phyloP scores from a whole-genome alignment of 371 early-diverging fungal genomes.

The Mucor mucedo region DNA sequence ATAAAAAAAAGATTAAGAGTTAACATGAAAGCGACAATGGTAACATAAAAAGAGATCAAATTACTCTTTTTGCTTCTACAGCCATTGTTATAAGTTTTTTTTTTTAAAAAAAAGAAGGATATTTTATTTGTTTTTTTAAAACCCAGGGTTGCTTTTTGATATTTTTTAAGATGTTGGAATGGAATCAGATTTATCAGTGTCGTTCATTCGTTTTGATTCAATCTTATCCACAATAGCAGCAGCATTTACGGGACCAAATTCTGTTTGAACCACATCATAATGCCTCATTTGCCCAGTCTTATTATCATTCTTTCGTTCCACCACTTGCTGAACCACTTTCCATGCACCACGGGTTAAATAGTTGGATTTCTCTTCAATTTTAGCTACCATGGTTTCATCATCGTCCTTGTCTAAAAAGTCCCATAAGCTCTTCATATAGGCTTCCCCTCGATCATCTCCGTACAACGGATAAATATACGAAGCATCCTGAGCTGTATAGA shows the following conservation, averaged over 20 bases:
- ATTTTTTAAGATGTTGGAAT: neutral
- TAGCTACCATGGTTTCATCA: constrained; percentile 15
- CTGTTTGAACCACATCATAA: constrained; percentile 26
- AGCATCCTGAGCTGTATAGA: constrained; percentile 50
- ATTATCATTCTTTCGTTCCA: constrained; percentile 25
- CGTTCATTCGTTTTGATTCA: constrained; percentile 8
- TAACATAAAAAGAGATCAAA: too few species aligned
- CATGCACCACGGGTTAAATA: constrained; percentile 43
- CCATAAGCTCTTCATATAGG: constrained; percentile 67
- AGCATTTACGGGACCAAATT: constrained; percentile 44
- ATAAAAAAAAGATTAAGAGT: neutral
- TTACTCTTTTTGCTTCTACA: constrained; percentile 27
- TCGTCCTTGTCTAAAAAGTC: constrained; percentile 60
- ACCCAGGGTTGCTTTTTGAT: neutral
- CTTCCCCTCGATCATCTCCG: constrained; percentile 68
- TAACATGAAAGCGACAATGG: neutral
- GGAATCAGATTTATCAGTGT: neutral
- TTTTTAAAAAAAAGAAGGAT: too few species aligned
- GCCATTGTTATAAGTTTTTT: constrained; percentile 10
- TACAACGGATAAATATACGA: constrained; percentile 60
- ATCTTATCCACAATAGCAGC: constrained; percentile 27
- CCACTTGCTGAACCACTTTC: constrained; percentile 27
- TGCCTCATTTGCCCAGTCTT: neutral
- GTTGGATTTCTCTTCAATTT: constrained; percentile 25
- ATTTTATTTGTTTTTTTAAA: neutral